Conservation (phyloP, 208 protist species). For the Wallacemonas sp. region DNA sequence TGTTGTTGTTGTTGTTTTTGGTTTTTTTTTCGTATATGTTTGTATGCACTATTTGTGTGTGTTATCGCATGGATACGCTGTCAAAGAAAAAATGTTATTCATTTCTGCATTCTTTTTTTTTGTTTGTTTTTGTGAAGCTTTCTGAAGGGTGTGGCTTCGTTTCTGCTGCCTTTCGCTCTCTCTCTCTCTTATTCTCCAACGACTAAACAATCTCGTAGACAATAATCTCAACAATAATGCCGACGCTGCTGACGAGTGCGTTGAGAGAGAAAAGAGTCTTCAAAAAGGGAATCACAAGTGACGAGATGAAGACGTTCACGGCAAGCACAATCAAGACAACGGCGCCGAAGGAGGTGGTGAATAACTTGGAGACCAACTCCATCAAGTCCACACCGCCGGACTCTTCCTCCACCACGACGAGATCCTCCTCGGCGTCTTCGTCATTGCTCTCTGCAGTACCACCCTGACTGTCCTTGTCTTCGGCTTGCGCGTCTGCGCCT, state of each 20-base stretch:
- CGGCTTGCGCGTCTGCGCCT: neutral
- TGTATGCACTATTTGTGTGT: neutral
- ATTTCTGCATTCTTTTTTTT: no score
- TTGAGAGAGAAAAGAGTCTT: slow-evolving; percentile 83
- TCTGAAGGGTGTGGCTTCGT: no score
- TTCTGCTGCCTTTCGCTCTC: no score
- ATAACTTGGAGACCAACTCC: slow-evolving; percentile 64
- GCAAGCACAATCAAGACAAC: slow-evolving; percentile 63
- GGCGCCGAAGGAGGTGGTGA: slow-evolving; percentile 82
- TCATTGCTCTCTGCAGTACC: slow-evolving; percentile 1
- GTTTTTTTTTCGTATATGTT: neutral
- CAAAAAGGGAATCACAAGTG: slow-evolving; percentile 74
- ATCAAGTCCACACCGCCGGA: slow-evolving; percentile 60
- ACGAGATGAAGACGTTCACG: slow-evolving; percentile 74
- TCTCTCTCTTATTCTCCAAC: neutral
- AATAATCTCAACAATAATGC: slow-evolving; percentile 81
- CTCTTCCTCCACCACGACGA: slow-evolving; percentile 23
- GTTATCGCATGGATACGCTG: no score
- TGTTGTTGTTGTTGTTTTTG: neutral
- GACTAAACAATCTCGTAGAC: slow-evolving; percentile 73
- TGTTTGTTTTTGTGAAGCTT: no score
- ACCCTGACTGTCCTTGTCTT: neutral
- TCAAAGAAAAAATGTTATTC: no score
- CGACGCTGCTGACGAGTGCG: slow-evolving; percentile 73
- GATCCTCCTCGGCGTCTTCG: slow-evolving; percentile 9